Conservation (phyloP, 139 green algal genomes). For the Chlamydomonas sp. region DNA sequence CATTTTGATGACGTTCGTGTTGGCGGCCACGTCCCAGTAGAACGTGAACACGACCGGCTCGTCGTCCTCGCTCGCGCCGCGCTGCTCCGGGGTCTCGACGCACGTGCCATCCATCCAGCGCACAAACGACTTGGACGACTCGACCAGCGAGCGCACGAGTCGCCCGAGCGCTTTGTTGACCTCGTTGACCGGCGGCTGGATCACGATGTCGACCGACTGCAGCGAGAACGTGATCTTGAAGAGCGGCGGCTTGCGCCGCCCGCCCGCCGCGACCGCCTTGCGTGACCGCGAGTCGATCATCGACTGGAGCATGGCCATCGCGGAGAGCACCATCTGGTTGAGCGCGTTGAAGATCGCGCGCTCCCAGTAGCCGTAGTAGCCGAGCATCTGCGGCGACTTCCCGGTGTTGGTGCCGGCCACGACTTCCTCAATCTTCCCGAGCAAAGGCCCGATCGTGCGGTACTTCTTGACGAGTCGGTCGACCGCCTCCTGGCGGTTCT, state of each 20-base stretch:
- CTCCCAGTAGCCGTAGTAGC: conserved; percentile 87
- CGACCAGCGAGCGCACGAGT: conserved; percentile 58
- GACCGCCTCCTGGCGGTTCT: conserved; percentile 49
- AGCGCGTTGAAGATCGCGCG: conserved; percentile 73
- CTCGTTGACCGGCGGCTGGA: conserved; percentile 71
- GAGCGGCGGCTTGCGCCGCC: conserved; percentile 32
- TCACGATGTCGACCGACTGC: conserved; percentile 66
- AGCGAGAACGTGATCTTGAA: conserved; percentile 65
- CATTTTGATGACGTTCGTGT: conserved; percentile 47
- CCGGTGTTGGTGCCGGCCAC: conserved; percentile 79
- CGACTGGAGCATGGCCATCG: conserved; percentile 52
- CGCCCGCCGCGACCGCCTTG: neutral
- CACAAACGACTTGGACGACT: conserved; percentile 71
- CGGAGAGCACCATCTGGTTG: conserved; percentile 61
- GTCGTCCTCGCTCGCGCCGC: conserved; percentile 42
- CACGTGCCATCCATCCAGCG: conserved; percentile 90
- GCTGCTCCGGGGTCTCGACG: conserved; percentile 68
- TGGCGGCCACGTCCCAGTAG: conserved; percentile 65
- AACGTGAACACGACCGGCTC: conserved; percentile 78
- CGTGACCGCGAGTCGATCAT: conserved; percentile 28
- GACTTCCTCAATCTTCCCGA: conserved; percentile 69
- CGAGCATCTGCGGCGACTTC: conserved; percentile 54
- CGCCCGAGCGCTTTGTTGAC: conserved; percentile 60
- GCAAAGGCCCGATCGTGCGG: conserved; percentile 63
- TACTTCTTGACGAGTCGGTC: conserved; percentile 77